Conservation (phyloP, 768 basidiomycete species). For the Lactifluus echinatus region DNA sequence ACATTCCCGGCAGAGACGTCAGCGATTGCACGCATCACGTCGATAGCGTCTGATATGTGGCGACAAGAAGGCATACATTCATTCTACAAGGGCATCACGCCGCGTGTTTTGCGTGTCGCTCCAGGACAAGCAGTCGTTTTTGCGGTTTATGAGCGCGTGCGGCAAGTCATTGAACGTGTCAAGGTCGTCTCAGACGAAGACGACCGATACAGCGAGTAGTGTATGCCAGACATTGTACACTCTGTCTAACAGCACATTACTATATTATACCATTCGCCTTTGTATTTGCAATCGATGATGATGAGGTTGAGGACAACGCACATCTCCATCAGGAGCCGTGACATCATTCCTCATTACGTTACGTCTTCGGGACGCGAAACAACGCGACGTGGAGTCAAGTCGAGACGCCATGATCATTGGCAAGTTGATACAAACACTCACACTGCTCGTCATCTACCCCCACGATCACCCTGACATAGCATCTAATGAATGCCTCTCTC, state of each 20-base stretch:
- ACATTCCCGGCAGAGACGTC: constrained; percentile 63
- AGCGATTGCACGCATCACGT: constrained; percentile 68
- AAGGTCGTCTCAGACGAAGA: constrained; percentile 45
- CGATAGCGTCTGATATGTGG: constrained; percentile 92
- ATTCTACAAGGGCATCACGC: constrained; percentile 99
- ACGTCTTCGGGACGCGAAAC: too few species aligned
- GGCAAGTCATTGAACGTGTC: constrained; percentile 61
- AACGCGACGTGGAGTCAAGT: background rate
- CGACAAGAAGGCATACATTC: constrained; percentile 75
- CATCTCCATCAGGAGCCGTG: too few species aligned
- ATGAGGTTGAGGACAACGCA: too few species aligned
- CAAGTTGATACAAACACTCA: constrained; percentile 13
- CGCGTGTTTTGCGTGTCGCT: constrained; percentile 90
- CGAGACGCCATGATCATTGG: constrained; percentile 13
- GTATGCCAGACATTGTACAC: background rate
- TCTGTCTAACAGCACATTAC: background rate
- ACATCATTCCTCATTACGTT: too few species aligned
- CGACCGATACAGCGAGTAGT: constrained; percentile 57
- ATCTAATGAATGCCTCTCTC: constrained; percentile 36
- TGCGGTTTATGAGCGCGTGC: constrained; percentile 91
- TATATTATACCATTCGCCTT: background rate
- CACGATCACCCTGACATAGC: constrained; percentile 34
- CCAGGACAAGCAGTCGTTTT: constrained; percentile 97
- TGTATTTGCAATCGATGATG: too few species aligned
- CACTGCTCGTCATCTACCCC: constrained; percentile 35